These are phyloP conservation scores for Dothideomycetidae sp. DNA, from an alignment of 2,329 filamentous ascomycete species.

Conservation along the genomic window DNA sequence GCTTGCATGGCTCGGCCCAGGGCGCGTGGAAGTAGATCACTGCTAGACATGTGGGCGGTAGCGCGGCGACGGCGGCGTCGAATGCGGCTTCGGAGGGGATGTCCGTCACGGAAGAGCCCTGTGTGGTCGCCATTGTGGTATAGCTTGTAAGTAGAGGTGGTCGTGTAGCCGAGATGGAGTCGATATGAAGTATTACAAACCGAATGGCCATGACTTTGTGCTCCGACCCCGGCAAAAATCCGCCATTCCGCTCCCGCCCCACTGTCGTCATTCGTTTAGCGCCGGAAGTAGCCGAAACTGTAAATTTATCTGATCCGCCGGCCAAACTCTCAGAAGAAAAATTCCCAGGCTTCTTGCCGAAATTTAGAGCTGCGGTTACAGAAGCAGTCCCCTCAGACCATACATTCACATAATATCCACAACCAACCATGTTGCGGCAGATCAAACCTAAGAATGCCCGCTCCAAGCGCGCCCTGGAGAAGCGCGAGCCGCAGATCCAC, in stretches of 20 bases:
- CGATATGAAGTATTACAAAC: neutral
- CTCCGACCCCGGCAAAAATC: too few species aligned
- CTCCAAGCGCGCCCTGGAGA: slow-evolving; percentile 87
- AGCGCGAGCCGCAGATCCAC: slow-evolving; percentile 72
- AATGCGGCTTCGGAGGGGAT: slow-evolving; percentile 63
- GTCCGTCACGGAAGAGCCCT: slow-evolving; percentile 50
- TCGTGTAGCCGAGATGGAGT: too few species aligned
- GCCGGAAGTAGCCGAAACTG: neutral
- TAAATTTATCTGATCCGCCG: neutral
- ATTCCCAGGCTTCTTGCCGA: neutral
- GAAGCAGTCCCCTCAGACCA: too few species aligned
- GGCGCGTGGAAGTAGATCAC: slow-evolving; percentile 91
- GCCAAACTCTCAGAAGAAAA: neutral
- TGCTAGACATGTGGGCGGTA: slow-evolving; percentile 57
- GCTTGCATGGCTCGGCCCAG: slow-evolving; percentile 90
- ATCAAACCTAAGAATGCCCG: slow-evolving; percentile 56
- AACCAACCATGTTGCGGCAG: slow-evolving; percentile 41
- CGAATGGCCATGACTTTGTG: neutral
- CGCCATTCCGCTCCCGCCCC: neutral
- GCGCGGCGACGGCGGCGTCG: slow-evolving; percentile 49
- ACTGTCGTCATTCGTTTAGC: neutral
- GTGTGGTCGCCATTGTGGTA: slow-evolving; percentile 1
- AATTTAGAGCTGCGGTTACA: too few species aligned
- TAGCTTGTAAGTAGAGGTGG: too few species aligned
- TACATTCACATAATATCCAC: neutral